Evolutionary conservation across 495 filamentous ascomycete species (phyloP), one percentile per base, ranked within the genome.

Genomic region (Cryomyces antarcticus): DNA sequence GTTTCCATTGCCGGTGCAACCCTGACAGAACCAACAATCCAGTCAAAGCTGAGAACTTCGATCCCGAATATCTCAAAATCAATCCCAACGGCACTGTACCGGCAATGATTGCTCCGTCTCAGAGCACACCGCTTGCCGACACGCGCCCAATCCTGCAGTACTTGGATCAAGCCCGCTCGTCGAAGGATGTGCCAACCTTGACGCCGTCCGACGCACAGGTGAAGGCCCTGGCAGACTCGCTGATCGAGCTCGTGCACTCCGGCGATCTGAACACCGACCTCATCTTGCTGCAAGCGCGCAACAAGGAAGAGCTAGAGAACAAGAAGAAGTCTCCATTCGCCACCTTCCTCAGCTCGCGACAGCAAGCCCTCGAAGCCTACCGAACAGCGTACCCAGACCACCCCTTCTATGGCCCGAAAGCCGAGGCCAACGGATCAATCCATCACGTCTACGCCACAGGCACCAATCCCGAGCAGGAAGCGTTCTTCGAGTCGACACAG

Each of bases 401-500:
- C 33, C 33, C 33, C 12, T 35, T 35, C 33, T 35, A 35, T 12
- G 33, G 33, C 33, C 33, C 33, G 7, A 35, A 35, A 35, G 7
- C 7, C 33, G 12, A 35, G 30, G 45, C 44, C 6, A 47, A 47
- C 13, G 45, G 45, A 24, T 6, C 28, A 13, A 6, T 47, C 6
- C 28, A 39, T 36, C 28, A 37, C 10, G 12, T 47, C 29, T 47
- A 47, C 28, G 44, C 43, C 5, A 17, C 13, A 4, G 31, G 28
- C 4, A 34, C 41, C 12, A 31, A 31, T 27, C 27, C 41, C 5
- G 45, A 47, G 12, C 45, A 38, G 13, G 12, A 37, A 11, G 7
- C 31, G 5, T 47, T 46, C 33, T 47, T 37, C 41, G 35, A 46
- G 9, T 33, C 31, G 24, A 46, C 45, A 5, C 12, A 47, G n/a